phyloP scores from a whole-genome alignment of 1,284 basidiomycete genomes.

The Ceratobasidium sp. region DNA sequence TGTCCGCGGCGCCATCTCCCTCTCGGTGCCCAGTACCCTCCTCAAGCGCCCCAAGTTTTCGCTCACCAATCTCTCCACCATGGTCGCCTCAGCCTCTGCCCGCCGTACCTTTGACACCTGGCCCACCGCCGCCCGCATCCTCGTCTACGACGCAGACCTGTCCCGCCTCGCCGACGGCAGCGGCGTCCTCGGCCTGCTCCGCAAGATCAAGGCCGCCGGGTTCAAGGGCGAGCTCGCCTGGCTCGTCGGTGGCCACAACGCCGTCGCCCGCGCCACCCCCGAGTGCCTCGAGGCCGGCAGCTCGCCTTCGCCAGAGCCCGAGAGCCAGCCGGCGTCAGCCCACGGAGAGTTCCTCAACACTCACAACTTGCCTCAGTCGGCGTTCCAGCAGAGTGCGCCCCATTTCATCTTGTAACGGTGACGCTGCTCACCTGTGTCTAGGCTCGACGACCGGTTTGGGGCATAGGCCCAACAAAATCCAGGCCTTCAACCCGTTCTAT shows the following conservation, averaged over 20 bases:
- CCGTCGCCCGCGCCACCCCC: slow-evolving; percentile 66
- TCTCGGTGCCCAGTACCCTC: slow-evolving; percentile 93
- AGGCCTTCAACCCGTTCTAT: slow-evolving; percentile 86
- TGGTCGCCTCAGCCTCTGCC: slow-evolving; percentile 72
- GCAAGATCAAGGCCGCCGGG: slow-evolving; percentile 82
- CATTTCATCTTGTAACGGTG: background rate
- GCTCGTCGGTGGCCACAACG: slow-evolving; percentile 83
- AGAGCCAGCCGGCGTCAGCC: slow-evolving; percentile 55
- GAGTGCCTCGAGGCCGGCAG: slow-evolving; percentile 64
- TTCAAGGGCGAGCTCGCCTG: slow-evolving; percentile 75
- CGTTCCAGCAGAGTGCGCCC: slow-evolving; percentile 46
- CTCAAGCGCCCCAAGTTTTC: slow-evolving; percentile 89
- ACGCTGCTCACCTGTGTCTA: slow-evolving; percentile 22
- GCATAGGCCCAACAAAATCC: slow-evolving; percentile 42
- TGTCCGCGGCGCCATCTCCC: slow-evolving; percentile 78
- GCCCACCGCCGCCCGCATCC: slow-evolving; percentile 66
- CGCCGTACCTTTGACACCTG: slow-evolving; percentile 71
- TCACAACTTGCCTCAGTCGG: slow-evolving; percentile 42
- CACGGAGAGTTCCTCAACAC: slow-evolving; percentile 41
- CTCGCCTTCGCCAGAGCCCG: slow-evolving; percentile 61
- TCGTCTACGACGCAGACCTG: slow-evolving; percentile 87
- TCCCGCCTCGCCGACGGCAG: slow-evolving; percentile 67
- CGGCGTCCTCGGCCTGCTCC: slow-evolving; percentile 81
- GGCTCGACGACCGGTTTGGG: slow-evolving; percentile 43
- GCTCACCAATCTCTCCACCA: slow-evolving; percentile 75